Evolutionary conservation across 129 eudicot genomes (phyloP), one percentile per base, ranked within the genome.

Genomic region (Silybum marianum): DNA sequence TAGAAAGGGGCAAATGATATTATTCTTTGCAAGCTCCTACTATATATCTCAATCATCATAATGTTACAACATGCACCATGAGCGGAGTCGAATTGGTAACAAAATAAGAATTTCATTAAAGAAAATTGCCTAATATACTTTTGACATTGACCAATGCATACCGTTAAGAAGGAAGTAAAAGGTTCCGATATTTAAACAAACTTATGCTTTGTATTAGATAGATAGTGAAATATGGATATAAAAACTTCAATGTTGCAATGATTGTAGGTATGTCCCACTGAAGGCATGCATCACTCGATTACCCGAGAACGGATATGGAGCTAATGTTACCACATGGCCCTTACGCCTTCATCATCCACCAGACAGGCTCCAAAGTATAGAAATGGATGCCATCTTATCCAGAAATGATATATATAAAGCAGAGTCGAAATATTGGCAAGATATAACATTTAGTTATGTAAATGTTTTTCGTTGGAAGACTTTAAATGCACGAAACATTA

Each of bases 341-440:
- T 75, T 76, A 32, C 94, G 98, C 28, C 96, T 93, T 72, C 92
- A 93, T 78, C 12, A 80, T 81, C 92, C 94, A 23, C 98, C 96
- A 72, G 90, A 89, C 71, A 84, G 98, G 85, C 92, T 93, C 39
- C 79, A 83, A 78, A 91, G 82, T 79, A 91, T 93, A 85, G 70
- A 84, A 72, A 93, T 91, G 97, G 98, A 93, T 81, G 97, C 98
- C 48, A 81, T 88, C 42, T 83, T 83, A 42, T 93, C 98, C 67
- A 88, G 98, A 74, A 88, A 80, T 36, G 97, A 93, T 73, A 85
- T 93, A 18, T 93, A 89, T 78, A 91, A 77, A 73, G 97, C 97
- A 23, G 97, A 93, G 67, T 90, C 94, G 11, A 93, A 85, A 74
- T 93, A 89, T 77, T 87, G 89, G 91, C 88, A 88, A 40, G 97